Evolutionary conservation across 345 rosid species (phyloP).

Genomic region (Eucalyptus viminalis): DNA sequence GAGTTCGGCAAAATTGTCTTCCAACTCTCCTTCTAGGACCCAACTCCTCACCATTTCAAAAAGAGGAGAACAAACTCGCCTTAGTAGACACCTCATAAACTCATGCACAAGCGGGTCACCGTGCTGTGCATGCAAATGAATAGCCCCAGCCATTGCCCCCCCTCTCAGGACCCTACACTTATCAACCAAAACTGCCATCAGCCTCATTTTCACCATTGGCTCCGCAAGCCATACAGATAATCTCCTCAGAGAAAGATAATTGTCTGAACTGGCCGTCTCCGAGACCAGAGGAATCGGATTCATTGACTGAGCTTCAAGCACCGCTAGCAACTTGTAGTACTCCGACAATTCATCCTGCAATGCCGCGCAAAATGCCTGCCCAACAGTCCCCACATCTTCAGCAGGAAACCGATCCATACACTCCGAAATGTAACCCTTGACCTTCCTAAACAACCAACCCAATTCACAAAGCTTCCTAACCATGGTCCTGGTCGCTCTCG

Average conservation of each 20-base stretch:
- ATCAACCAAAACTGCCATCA: slow-evolving; percentile 96
- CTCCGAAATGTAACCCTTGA: slow-evolving; percentile 59
- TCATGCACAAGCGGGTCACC: slow-evolving; percentile 89
- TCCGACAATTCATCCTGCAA: slow-evolving; percentile 83
- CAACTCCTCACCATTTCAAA: slow-evolving; percentile 99
- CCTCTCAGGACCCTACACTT: slow-evolving; percentile 87
- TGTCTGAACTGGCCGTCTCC: slow-evolving; percentile 44
- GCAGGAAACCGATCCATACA: slow-evolving; percentile 74
- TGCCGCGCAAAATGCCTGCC: slow-evolving; percentile 96
- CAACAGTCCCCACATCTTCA: slow-evolving; percentile 83
- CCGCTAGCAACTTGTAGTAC: slow-evolving; percentile 83
- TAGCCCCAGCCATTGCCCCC: slow-evolving; percentile 96
- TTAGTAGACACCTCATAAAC: slow-evolving; percentile 77
- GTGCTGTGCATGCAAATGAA: slow-evolving; percentile 92
- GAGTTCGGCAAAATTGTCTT: slow-evolving; percentile 85
- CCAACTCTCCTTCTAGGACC: slow-evolving; percentile 98
- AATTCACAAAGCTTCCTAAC: slow-evolving; percentile 83
- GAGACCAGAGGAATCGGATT: slow-evolving; percentile 89
- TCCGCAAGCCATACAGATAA: slow-evolving; percentile 88
- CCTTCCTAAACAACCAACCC: slow-evolving; percentile 95
- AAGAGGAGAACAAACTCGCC: slow-evolving; percentile 84
- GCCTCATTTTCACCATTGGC: slow-evolving; percentile 93
- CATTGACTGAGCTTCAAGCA: slow-evolving; percentile 83
- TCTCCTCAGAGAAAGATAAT: slow-evolving; percentile 82
- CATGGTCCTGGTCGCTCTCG: slow-evolving; percentile 59